Evolutionary conservation across 2,329 filamentous ascomycete genomes (phyloP), one percentile per base, ranked within the genome.

Genomic region (Sarocladiaceae sp.): DNA sequence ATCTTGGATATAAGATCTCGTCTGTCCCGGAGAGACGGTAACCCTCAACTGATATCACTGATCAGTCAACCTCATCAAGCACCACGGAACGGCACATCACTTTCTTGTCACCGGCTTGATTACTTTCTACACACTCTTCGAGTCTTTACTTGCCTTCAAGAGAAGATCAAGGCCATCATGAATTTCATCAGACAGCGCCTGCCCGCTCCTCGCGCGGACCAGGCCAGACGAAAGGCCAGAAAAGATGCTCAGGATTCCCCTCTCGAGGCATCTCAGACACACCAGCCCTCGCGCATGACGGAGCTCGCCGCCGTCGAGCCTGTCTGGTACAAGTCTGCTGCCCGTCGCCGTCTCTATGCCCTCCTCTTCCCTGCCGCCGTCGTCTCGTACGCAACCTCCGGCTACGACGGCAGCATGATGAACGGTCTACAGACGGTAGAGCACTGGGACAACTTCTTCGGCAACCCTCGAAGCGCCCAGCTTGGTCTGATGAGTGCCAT

Each of bases 371-470:
- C 61, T 2, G 61, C 60, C 1, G 56, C 57, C 21, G 57, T 65
- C 31, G 55, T 63, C 1, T 61, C 60, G 0, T 62, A 62, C 23
- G 60, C 58, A 21, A 74, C 72, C 4, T 70, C 67, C 45, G 69
- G 70, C 13, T 74, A 72, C 43, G 69, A 73, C 51, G 69, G 68
- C 3, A 67, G 64, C 15, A 69, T 75, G 63, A 69, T 74, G 62
- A 73, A 74, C 48, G 66, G 64, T 5, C 51, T 75, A 1, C 70
- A 75, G 48, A 60, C 65, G 0, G 55, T 71, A 1, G 53, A 58
- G 0, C 58, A 61, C 12, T 71, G 67, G 66, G 58, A 69, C 27
- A 58, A 61, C n/a, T 70, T 59, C 42, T 65, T 67, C 21, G 52
- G 56, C 20, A 58, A 58, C 27, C 64, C 63, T 0, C 50, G 54